phyloP scores from a whole-genome alignment of 2,329 filamentous ascomycete genomes.

The Fusarium nygamai region DNA sequence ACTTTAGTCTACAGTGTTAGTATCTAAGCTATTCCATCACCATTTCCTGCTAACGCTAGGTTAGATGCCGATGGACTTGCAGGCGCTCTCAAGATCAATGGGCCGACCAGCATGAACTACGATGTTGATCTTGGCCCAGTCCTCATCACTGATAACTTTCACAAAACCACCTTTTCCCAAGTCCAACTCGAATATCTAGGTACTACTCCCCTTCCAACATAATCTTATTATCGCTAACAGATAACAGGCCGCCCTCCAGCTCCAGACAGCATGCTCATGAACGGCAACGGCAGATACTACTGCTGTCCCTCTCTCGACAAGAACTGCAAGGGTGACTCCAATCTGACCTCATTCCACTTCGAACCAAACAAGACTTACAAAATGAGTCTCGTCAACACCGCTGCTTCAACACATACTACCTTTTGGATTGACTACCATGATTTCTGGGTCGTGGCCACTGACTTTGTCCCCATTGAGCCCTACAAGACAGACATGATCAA shows the following conservation, averaged over 20 bases:
- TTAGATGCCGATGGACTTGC: neutral
- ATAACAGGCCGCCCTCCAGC: neutral
- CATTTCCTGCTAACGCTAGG: neutral
- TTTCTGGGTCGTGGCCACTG: neutral
- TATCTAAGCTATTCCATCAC: neutral
- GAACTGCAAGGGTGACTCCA: neutral
- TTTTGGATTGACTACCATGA: slow-evolving; percentile 1
- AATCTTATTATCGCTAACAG: rapidly evolving
- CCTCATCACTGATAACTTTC: neutral
- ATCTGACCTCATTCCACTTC: neutral
- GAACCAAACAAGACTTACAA: neutral
- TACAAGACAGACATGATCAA: neutral
- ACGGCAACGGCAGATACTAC: neutral
- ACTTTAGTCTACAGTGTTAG: slow-evolving; percentile 1
- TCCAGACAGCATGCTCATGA: slow-evolving; percentile 6
- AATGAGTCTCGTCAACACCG: neutral
- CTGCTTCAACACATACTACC: neutral
- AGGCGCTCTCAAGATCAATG: neutral
- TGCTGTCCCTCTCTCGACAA: neutral
- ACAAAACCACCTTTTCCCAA: neutral
- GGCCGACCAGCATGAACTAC: neutral
- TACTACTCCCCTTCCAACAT: rapidly evolving
- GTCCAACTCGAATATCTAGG: neutral
- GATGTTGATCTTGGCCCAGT: neutral
- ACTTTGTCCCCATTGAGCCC: slow-evolving; percentile 1